These are phyloP conservation scores for Coprinopsis cinerea DNA, from an alignment of 768 basidiomycete species.

Conservation along the genomic window DNA sequence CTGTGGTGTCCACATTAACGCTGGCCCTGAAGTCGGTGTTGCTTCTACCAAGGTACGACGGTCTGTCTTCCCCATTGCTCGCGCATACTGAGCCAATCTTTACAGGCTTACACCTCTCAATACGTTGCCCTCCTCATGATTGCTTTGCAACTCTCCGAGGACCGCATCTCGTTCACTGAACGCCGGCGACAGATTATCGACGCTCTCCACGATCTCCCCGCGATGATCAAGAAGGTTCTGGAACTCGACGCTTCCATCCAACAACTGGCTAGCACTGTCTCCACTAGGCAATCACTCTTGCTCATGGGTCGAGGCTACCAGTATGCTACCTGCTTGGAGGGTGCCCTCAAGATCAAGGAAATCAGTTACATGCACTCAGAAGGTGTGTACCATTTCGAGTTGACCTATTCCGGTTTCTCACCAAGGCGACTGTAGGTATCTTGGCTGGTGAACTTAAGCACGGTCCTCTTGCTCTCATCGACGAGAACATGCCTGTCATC, in stretches of 20 bases:
- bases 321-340: constrained; percentile 95
- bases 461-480: constrained; percentile 94
- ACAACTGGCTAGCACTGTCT: constrained; percentile 75
- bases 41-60: constrained; percentile 86
- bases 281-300: constrained; percentile 80
- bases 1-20: constrained; percentile 99
- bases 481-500: constrained; percentile 98
- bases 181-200: constrained; percentile 92
- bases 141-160: constrained; percentile 96
- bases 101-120: constrained; percentile 94
- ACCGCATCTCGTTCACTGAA: constrained; percentile 87
- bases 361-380: constrained; percentile 89
- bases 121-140: constrained; percentile 98
- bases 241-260: constrained; percentile 72
- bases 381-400: constrained; percentile 33
- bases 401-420: constrained; percentile 3
- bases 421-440: constrained; percentile 61
- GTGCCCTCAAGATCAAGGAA: constrained; percentile 99
- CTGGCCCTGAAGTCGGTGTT: constrained; percentile 97
- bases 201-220: constrained; percentile 85
- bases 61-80: background rate
- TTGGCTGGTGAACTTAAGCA: constrained; percentile 99
- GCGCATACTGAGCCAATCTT: constrained; percentile 7
- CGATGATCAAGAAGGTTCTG: constrained; percentile 83
- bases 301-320: constrained; percentile 99